These are phyloP conservation scores for Ensete ventricosum DNA, from an alignment of 176 grass and related monocot genomes.

Conservation along the genomic window DNA sequence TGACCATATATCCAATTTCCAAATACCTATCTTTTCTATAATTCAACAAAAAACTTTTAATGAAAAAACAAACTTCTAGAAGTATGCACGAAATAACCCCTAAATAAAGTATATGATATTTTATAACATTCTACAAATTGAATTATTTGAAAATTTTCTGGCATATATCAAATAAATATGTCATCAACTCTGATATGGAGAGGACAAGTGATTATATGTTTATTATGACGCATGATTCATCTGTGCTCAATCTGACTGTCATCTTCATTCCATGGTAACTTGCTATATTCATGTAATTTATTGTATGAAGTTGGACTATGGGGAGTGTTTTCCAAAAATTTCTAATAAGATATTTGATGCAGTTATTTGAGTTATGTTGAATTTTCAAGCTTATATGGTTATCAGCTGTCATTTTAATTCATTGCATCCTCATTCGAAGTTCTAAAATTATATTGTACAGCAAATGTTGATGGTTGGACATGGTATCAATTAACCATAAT, in stretches of 20 bases:
- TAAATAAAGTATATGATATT: no score
- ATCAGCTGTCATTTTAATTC: neutral
- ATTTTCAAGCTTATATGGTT: neutral
- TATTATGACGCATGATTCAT: neutral
- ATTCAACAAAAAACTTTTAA: no score
- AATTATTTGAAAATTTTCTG: no score
- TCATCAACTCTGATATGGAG: no score
- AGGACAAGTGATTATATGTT: neutral
- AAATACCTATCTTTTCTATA: no score
- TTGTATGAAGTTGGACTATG: neutral
- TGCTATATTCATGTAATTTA: neutral
- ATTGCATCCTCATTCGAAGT: neutral
- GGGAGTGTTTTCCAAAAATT: neutral
- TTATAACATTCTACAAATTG: no score
- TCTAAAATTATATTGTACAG: constrained; percentile 1
- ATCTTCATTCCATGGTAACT: neutral
- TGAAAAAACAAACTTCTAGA: no score
- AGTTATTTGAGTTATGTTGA: neutral
- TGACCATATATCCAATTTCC: no score
- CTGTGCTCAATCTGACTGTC: neutral
- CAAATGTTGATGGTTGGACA: constrained; percentile 6
- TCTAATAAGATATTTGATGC: neutral
- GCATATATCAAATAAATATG: no score
- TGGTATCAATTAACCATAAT: constrained; percentile 8
- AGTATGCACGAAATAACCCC: no score